phyloP scores from a whole-genome alignment of 192 early-diverging fungal genomes.

The Rhizophagus clarus region DNA sequence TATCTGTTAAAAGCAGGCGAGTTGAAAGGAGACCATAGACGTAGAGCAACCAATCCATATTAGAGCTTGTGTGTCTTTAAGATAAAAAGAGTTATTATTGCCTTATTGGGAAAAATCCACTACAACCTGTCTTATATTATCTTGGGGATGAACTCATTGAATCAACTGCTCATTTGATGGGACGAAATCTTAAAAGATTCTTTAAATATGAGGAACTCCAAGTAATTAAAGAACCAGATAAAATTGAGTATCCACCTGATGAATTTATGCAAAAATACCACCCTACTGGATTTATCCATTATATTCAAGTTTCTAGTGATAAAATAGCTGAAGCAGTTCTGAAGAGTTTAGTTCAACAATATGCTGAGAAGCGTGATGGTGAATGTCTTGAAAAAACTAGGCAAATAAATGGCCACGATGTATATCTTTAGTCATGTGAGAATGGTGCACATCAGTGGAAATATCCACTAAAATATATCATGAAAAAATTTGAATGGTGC shows the following conservation, averaged over 20 bases:
- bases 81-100: too few relatives aligned
- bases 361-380: background rate
- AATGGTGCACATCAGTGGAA: conserved; percentile 9
- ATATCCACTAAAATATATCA: background rate
- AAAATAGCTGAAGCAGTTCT: too few relatives aligned
- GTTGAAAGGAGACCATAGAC: background rate
- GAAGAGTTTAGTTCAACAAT: background rate
- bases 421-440: conserved; percentile 11
- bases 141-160: background rate
- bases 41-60: background rate
- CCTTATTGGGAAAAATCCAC: too few relatives aligned
- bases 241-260: background rate
- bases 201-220: background rate
- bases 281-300: too few relatives aligned
- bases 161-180: conserved; percentile 6
- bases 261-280: too few relatives aligned
- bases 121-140: conserved; percentile 5
- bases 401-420: conserved; percentile 16
- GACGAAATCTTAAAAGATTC: background rate
- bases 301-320: too few relatives aligned
- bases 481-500: conserved; percentile 17
- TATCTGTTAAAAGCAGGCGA: background rate
- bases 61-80: background rate
- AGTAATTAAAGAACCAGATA: background rate
- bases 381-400: conserved; percentile 14